Evolutionary conservation across 257 asterid genomes (phyloP), one percentile per base, ranked within the genome.

Genomic region (Nicotiana attenuata): DNA sequence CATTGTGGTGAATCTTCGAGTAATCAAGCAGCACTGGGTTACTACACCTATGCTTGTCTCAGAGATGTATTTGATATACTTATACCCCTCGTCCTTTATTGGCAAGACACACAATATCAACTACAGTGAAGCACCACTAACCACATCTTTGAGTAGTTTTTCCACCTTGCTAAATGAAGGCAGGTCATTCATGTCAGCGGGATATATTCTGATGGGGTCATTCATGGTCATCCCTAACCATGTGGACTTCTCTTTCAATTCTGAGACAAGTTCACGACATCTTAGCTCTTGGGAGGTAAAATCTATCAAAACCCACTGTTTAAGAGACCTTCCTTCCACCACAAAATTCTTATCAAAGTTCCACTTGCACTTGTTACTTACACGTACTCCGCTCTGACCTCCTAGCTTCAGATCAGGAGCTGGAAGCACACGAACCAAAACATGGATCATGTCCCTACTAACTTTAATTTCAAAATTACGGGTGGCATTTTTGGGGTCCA

Each of bases 241-340:
- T 53, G 59, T 10, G 73, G 89, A 77, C 5, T 91, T 92, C 8
- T 57, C 63, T 28, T 1, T 87, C 84, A 91, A 65, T 4, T 57
- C 85, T 19, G 29, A 0, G 1, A 93, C 19, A 35, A 93, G 90
- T 0, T 33, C 82, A 0, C 7, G 47, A 0, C 2, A 55, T 0
- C 77, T 13, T 35, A 89, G 81, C 50, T 5, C 1, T 83, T 82
- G 0, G 59, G n/a, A 15, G 0, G 90, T 89, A 47, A 90, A 90
- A 82, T 93, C 92, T 10, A 91, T 61, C 84, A 93, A n/a, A 3
- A 89, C 97, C 97, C 97, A 93, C 10, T 91, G 81, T 4, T 89
- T 90, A 14, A 90, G 73, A 0, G 81, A 56, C 82, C 67, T 88
- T 53, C 88, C 92, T 13, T 88, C 83, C 3, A 86, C 81, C 1